Base-by-base conservation (phyloP, 2,329 filamentous ascomycete genomes). In the Coniosporium uncinatum region DNA sequence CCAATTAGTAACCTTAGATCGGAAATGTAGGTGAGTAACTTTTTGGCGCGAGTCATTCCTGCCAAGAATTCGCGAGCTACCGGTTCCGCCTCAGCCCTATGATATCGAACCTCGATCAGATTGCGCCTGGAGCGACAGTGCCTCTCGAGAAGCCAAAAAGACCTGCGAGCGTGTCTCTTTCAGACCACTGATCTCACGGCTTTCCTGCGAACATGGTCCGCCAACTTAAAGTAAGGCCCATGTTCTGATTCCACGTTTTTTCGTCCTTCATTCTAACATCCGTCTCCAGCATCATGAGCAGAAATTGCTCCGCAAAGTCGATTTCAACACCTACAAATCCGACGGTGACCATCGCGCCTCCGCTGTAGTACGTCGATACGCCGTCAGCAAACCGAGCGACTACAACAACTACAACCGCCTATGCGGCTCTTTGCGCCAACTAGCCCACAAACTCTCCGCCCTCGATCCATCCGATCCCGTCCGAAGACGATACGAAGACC, bases 241-340 rank as follows among this genome's bases (percentile, higher is more conserved):
- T n/a, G n/a, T n/a, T n/a, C n/a, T n/a, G n/a, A n/a, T n/a, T n/a
- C n/a, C n/a, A n/a, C n/a, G n/a, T n/a, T n/a, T n/a, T n/a, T n/a
- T n/a, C n/a, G n/a, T n/a, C n/a, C n/a, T n/a, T n/a, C n/a, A n/a
- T n/a, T n/a, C n/a, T n/a, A n/a, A n/a, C n/a, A n/a, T n/a, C n/a
- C n/a, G n/a, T n/a, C n/a, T n/a, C n/a, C n/a, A n/a, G n/a, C 80
- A 95, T 68, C 91, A 96, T 69, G 93, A 98, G 81, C 81, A 93
- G 62, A 94, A 93, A 76, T 85, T 97, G 60, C 79, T 97, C 50
- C 75, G 78, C 55, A 91, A 91, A 61, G 89, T 93, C 66, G 90
- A 98, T 70, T 95, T 98, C 68, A 83, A 90, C 62, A 93, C 85
- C 58, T 95, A 91, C 75, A 93, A 93, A 67, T 82, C 82, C 57